Percentiles rank a stretch among this genome's conserved stretches.
Evolutionary conservation across 495 filamentous ascomycete genomes (phyloP).

Genomic region (Aspergillus olivimuriae): DNA sequence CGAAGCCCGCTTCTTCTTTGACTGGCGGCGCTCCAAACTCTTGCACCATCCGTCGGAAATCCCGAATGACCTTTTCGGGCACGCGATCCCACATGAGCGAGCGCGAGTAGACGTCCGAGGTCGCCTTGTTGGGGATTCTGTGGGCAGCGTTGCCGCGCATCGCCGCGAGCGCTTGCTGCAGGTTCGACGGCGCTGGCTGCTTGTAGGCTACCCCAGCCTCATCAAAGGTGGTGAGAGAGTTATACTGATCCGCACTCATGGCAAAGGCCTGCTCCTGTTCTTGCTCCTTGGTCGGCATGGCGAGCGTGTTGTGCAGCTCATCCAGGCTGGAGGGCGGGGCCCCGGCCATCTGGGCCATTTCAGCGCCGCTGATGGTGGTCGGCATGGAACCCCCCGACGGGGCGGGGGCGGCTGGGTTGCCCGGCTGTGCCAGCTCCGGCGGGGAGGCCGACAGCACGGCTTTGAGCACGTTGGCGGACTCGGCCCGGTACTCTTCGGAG

Average conservation of each 20-base stretch:
- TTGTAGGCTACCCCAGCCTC: conserved; percentile 36
- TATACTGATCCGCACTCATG: conserved; percentile 82
- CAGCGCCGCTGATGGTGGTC: conserved; percentile 38
- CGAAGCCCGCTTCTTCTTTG: conserved; percentile 29
- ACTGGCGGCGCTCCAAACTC: conserved; percentile 38
- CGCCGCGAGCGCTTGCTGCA: conserved; percentile 76
- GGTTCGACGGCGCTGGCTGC: conserved; percentile 48
- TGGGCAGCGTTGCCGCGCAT: conserved; percentile 63
- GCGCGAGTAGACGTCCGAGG: conserved; percentile 77
- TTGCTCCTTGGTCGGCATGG: conserved; percentile 74
- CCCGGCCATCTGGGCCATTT: conserved; percentile 46
- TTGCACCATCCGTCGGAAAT: conserved; percentile 85
- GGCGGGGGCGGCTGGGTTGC: conserved; percentile 30
- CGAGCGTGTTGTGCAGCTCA: conserved; percentile 65
- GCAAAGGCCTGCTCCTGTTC: conserved; percentile 85
- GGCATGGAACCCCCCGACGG: conserved; percentile 40
- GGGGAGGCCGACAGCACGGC: conserved; percentile 68
- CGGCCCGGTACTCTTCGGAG: conserved; percentile 87
- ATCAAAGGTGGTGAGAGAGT: conserved; percentile 63
- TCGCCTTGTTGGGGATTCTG: conserved; percentile 22
- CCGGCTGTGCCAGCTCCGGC: conserved; percentile 24
- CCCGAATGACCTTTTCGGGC: conserved; percentile 81
- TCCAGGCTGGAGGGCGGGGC: conserved; percentile 62
- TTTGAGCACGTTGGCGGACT: conserved; percentile 85
- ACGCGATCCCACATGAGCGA: conserved; percentile 94